Conservation (phyloP, 2,329 filamentous ascomycete species). For the Fonsecaea erecta region DNA sequence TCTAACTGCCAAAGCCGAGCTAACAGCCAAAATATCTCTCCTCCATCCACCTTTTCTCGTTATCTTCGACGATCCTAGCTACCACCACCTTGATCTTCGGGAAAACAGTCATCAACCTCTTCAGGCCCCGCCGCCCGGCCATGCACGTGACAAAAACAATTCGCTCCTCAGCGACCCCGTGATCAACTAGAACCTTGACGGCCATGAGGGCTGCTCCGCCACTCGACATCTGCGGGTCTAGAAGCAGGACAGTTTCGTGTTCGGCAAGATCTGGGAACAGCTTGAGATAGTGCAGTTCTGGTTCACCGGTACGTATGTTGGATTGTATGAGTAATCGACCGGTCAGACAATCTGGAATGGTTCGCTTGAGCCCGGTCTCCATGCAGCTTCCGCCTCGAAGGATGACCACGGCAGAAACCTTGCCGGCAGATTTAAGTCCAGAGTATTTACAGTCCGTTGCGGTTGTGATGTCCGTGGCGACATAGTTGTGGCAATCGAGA, state of each 20-base stretch:
- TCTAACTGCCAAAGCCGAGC: background rate
- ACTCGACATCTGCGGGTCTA: constrained; percentile 94
- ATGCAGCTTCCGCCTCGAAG: constrained; percentile 87
- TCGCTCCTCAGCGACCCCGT: constrained; percentile 79
- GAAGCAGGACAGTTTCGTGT: constrained; percentile 80
- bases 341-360: constrained; percentile 89
- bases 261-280: constrained; percentile 73
- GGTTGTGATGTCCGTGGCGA: constrained; percentile 67
- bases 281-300: constrained; percentile 87
- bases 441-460: constrained; percentile 71
- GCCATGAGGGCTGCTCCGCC: constrained; percentile 90
- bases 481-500: constrained; percentile 75
- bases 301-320: constrained; percentile 81
- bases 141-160: constrained; percentile 95
- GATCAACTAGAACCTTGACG: constrained; percentile 91
- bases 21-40: constrained; percentile 87
- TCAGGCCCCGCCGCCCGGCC: constrained; percentile 81
- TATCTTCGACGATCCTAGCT: constrained; percentile 77
- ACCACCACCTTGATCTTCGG: constrained; percentile 86
- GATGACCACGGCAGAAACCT: constrained; percentile 83
- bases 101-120: constrained; percentile 85
- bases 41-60: constrained; percentile 88
- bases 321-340: constrained; percentile 91
- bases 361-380: constrained; percentile 83
- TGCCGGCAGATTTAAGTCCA: constrained; percentile 72